A percentile compares a stretch with the other conserved stretches of the same genome.
These are phyloP conservation scores for Hura crepitans DNA, from an alignment of 441 rosid species.

Conservation along the genomic window DNA sequence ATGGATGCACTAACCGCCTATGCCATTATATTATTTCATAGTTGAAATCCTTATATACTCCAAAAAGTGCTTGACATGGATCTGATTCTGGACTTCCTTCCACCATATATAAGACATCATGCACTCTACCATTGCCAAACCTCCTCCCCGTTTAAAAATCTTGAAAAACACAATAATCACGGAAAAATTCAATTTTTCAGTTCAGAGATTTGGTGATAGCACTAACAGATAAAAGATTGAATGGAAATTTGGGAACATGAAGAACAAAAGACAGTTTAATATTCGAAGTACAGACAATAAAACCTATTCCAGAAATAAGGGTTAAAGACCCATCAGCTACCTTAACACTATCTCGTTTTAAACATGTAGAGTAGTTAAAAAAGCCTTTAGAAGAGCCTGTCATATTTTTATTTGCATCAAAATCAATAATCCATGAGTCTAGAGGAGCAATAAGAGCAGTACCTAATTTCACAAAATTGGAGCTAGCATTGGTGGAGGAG, in stretches of 20 bases:
- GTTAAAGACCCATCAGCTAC: not conserved
- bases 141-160: no score
- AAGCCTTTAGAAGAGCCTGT: not conserved
- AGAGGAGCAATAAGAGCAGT: not conserved
- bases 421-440: not conserved
- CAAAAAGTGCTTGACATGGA: no score
- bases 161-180: not conserved
- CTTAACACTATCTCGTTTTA: no score
- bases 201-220: not conserved
- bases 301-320: not conserved
- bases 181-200: not conserved
- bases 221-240: not conserved
- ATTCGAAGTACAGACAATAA: not conserved
- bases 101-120: no score
- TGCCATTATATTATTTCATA: no score
- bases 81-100: no score
- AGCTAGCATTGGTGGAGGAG: no score
- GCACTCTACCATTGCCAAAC: no score
- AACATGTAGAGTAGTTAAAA: not conserved
- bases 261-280: not conserved
- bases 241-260: not conserved
- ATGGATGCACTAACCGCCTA: no score
- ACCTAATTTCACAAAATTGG: not conserved
- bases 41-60: no score
- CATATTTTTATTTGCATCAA: conserved; percentile 1